Evolutionary conservation across 495 filamentous ascomycete species (phyloP).

Genomic region (Hypoxylon crocopeplum): DNA sequence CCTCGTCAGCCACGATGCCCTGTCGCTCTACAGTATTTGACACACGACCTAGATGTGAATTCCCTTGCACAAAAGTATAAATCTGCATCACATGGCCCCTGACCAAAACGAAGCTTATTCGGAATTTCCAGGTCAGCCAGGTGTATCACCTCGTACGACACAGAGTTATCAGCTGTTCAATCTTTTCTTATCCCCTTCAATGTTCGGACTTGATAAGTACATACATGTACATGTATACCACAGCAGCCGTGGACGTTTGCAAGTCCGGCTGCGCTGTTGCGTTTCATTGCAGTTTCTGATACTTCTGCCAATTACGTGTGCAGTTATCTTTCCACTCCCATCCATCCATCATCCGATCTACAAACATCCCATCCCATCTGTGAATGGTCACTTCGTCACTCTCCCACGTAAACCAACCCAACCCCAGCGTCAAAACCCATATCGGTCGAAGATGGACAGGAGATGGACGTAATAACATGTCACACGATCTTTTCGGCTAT

Average conservation of each 20-base stretch:
- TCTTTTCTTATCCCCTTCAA: no score
- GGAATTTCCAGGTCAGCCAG: background rate
- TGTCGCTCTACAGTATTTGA: slow-evolving; percentile 1
- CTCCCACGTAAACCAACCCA: background rate
- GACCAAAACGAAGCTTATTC: slow-evolving; percentile 1
- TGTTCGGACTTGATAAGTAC: no score
- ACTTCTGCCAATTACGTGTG: slow-evolving; percentile 18
- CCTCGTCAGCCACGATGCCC: background rate
- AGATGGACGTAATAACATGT: slow-evolving; percentile 24
- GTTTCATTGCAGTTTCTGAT: slow-evolving; percentile 13
- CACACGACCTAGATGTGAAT: slow-evolving; percentile 27
- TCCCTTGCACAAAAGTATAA: slow-evolving; percentile 4
- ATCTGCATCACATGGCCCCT: slow-evolving; percentile 25
- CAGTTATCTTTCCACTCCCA: slow-evolving; percentile 11
- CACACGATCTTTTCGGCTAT: slow-evolving; percentile 1
- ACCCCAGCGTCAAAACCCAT: background rate
- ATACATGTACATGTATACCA: no score
- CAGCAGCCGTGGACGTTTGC: slow-evolving; percentile 1
- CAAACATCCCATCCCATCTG: slow-evolving; percentile 31
- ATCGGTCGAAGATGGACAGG: slow-evolving; percentile 21
- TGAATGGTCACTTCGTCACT: slow-evolving; percentile 9
- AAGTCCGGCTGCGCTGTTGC: slow-evolving; percentile 1
- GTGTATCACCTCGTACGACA: no score
- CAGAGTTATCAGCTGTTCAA: no score
- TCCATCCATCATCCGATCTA: slow-evolving; percentile 26